phyloP scores from a whole-genome alignment of 495 filamentous ascomycete genomes.

The Xylaria intraflava region DNA sequence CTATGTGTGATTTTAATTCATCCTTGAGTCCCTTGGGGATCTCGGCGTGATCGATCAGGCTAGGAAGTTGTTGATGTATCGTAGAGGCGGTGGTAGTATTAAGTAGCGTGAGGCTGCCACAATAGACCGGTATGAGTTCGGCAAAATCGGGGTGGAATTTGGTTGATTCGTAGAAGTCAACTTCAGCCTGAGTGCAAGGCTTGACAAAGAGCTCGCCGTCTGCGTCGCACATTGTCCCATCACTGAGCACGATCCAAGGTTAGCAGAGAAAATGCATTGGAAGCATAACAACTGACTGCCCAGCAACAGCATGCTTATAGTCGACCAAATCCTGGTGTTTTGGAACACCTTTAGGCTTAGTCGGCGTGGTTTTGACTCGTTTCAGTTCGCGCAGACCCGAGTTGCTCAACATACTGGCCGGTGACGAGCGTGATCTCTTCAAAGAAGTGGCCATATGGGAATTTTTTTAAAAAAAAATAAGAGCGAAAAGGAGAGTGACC shows the following conservation, averaged over 20 bases:
- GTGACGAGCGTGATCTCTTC: slow-evolving; percentile 5
- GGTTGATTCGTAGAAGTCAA: slow-evolving; percentile 86
- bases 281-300: slow-evolving; percentile 67
- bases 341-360: slow-evolving; percentile 27
- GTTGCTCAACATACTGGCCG: slow-evolving; percentile 15
- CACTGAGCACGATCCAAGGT: slow-evolving; percentile 46
- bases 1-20: slow-evolving; percentile 30
- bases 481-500: background rate
- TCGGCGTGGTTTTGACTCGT: slow-evolving; percentile 7
- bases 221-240: slow-evolving; percentile 80
- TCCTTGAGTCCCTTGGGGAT: slow-evolving; percentile 36
- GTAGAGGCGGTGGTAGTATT: slow-evolving; percentile 37
- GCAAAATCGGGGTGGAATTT: slow-evolving; percentile 61
- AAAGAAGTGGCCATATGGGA: slow-evolving; percentile 6
- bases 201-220: slow-evolving; percentile 89
- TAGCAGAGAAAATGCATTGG: slow-evolving; percentile 3
- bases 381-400: slow-evolving; percentile 22
- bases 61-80: slow-evolving; percentile 45
- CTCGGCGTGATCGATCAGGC: slow-evolving; percentile 40
- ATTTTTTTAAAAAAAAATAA: background rate
- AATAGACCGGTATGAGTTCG: slow-evolving; percentile 74
- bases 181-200: slow-evolving; percentile 80
- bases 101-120: slow-evolving; percentile 64
- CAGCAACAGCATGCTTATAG: slow-evolving; percentile 79
- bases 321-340: slow-evolving; percentile 53